Percentiles rank a stretch among this genome's conserved stretches.
Conservation (phyloP, 352 stramenopile genomes). For the Aphanomyces invadans region DNA sequence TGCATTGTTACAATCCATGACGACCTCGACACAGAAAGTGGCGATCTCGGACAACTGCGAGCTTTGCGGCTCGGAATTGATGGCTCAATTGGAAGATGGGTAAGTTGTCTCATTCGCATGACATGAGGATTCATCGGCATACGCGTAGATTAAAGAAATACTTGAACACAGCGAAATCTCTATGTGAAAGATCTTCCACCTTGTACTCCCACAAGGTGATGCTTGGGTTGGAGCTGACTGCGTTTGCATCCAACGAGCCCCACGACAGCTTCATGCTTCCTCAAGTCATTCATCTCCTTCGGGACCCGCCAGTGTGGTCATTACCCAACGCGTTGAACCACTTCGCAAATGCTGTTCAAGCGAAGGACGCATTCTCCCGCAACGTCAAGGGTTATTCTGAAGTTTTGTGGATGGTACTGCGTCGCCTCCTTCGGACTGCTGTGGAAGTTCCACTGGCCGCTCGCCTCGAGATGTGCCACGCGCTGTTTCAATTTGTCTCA, state of each 20-base stretch:
- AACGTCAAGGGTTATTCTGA: neutral
- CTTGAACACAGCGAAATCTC: neutral
- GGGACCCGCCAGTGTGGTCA: neutral
- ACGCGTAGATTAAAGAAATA: neutral
- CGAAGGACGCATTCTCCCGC: neutral
- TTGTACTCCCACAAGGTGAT: constrained; percentile 17
- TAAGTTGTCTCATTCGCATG: neutral
- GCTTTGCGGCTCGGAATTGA: neutral
- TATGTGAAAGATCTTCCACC: neutral
- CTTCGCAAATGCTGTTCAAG: too few species aligned
- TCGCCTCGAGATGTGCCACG: neutral
- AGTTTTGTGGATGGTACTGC: constrained; percentile 3
- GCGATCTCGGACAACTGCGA: neutral
- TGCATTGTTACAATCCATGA: neutral
- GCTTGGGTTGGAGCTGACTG: neutral
- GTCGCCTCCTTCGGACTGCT: neutral
- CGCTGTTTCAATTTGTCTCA: neutral
- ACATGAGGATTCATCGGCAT: neutral
- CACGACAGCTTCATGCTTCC: neutral
- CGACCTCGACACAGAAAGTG: neutral
- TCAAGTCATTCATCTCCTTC: neutral
- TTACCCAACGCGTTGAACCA: neutral
- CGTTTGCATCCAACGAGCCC: neutral
- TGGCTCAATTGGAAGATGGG: neutral
- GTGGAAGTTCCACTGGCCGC: neutral